Conservation (phyloP, 1,139 yeast species). For the Geotrichum candidum region DNA sequence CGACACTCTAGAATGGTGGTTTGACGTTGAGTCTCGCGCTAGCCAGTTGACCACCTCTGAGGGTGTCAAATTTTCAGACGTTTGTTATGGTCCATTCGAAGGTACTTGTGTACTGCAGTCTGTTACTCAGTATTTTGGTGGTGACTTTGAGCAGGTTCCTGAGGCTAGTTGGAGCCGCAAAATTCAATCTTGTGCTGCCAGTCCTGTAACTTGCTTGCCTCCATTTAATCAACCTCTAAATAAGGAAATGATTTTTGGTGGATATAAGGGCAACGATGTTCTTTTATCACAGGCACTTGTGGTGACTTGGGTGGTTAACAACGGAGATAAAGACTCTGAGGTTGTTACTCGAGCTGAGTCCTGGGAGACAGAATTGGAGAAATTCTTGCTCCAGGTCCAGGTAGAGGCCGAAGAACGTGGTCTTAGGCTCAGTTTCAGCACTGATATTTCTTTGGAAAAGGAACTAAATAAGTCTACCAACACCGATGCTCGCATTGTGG, state of each 20-base stretch:
- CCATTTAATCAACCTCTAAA: constrained; percentile 85
- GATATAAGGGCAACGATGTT: constrained; percentile 42
- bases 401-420: constrained; percentile 42
- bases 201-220: constrained; percentile 89
- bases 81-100: constrained; percentile 79
- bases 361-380: constrained; percentile 65
- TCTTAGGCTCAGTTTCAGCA: constrained; percentile 62
- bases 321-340: constrained; percentile 39
- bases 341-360: constrained; percentile 43
- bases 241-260: constrained; percentile 64
- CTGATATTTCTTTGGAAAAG: constrained; percentile 76
- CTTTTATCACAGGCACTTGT: constrained; percentile 64
- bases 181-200: constrained; percentile 55
- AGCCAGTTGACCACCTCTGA: constrained; percentile 26
- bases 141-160: constrained; percentile 49
- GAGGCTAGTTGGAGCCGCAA: constrained; percentile 49
- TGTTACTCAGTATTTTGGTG: constrained; percentile 80
- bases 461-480: constrained; percentile 79
- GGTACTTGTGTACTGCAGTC: constrained; percentile 79
- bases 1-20: constrained; percentile 82
- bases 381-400: constrained; percentile 45
- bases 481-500: constrained; percentile 66
- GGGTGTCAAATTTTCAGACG: constrained; percentile 47
- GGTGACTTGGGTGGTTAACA: constrained; percentile 58
- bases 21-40: constrained; percentile 60